Evolutionary conservation across 108 stramenopile species (phyloP), one percentile per base, ranked within the genome.

Genomic region (Bacterosira constricta): DNA sequence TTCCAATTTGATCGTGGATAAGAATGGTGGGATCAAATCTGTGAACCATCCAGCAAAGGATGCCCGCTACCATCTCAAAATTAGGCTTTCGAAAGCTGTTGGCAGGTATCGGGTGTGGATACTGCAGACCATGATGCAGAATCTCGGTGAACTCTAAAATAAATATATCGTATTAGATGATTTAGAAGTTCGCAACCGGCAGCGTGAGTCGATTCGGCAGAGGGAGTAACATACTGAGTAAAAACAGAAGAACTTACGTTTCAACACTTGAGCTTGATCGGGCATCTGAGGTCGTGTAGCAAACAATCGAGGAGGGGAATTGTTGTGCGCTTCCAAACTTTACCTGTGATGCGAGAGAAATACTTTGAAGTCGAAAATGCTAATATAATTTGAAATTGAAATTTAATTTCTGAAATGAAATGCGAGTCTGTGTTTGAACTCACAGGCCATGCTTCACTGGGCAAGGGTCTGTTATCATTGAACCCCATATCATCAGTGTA

Each of bases 31-130:
- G 87, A 63, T 94, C 93, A 37, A 91, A 89, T 23, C 81, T 80
- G 61, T 90, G 83, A 44, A 91, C 90, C 64, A 94, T 79, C 88
- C 88, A 94, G 81, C 82, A 88, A 25, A 94, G 51, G 32, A 85
- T 58, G 52, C 88, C 88, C 9, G 90, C 89, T 3, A 94, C 86
- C 10, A 94, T 65, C 70, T 85, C 83, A 47, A 94, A 91, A 65
- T 94, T 94, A 4, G 93, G 93, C 18, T 56, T 54, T 27, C 86
- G 73, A 45, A 94, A 94, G 75, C 85, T 91, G 26, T 89, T 87
- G 59, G 86, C 75, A 32, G 90, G 81, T 8, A 93, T 82, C 36
- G 73, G 51, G 1, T 84, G 80, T 0, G 87, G 88, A 73, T 90
- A 91, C 4, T 88, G 81, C 9, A 93, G 85, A 3, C 82, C n/a